Percentiles rank a stretch among this genome's conserved stretches.
Evolutionary conservation across 1,284 basidiomycete species (phyloP).

Genomic region (Paramarasmius palmivorus): DNA sequence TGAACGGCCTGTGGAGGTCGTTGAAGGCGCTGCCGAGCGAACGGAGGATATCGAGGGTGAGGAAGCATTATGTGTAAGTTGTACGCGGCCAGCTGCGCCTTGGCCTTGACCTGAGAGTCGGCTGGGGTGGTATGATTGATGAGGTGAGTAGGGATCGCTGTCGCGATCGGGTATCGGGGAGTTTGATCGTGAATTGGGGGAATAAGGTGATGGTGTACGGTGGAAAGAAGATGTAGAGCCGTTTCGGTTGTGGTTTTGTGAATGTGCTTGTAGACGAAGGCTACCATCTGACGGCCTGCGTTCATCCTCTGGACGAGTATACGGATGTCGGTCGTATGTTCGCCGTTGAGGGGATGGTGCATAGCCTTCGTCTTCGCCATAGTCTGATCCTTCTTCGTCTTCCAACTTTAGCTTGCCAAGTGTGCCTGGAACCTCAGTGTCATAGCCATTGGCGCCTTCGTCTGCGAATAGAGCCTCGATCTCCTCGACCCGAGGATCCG

Average conservation of each 20-base stretch:
- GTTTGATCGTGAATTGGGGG: slow-evolving; percentile 40
- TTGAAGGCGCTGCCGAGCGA: slow-evolving; percentile 48
- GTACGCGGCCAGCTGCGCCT: too few species aligned
- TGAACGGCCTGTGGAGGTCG: slow-evolving; percentile 43
- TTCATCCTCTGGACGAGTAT: slow-evolving; percentile 19
- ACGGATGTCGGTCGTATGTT: slow-evolving; percentile 31
- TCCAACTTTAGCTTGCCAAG: slow-evolving; percentile 48
- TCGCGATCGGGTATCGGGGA: slow-evolving; percentile 35
- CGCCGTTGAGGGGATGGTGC: slow-evolving; percentile 41
- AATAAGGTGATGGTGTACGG: slow-evolving; percentile 33
- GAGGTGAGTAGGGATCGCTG: slow-evolving; percentile 25
- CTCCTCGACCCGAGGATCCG: slow-evolving; percentile 57
- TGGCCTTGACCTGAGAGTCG: slow-evolving; percentile 9
- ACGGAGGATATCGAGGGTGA: slow-evolving; percentile 43
- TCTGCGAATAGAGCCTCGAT: slow-evolving; percentile 54
- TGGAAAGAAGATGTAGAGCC: slow-evolving; percentile 50
- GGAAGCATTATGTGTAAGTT: slow-evolving; percentile 24
- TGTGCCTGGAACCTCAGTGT: slow-evolving; percentile 44
- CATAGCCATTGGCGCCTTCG: slow-evolving; percentile 32
- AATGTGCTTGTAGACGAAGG: slow-evolving; percentile 38
- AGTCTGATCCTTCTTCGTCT: slow-evolving; percentile 57
- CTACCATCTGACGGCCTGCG: slow-evolving; percentile 23
- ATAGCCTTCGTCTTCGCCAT: slow-evolving; percentile 54
- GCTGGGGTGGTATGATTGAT: slow-evolving; percentile 22
- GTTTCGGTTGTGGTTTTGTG: slow-evolving; percentile 51